Base-by-base conservation (phyloP, 306 rosid species). In the Medicago arabica region DNA sequence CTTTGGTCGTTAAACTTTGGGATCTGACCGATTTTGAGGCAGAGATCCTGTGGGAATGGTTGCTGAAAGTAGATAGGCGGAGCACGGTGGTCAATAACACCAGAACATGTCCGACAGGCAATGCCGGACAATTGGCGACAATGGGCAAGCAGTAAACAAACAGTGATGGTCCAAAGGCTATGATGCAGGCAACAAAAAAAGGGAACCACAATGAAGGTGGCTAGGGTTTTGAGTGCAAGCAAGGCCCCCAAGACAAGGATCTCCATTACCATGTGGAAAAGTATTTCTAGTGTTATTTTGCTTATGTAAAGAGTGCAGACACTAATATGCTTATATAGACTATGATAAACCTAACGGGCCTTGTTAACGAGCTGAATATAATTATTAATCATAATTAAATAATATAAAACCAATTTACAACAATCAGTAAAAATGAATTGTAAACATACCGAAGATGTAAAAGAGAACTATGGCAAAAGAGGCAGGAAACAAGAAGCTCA, bases 401-500 rank as follows among this genome's bases (percentile, higher is more conserved):
- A 28, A 61, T 61, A 15, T 61, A 61, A 61, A 5, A 7, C 18
- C 44, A 15, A 31, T 61, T 8, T 61, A 34, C 21, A 61, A 61
- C 11, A 61, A 31, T 61, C 70, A 78, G 34, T 55, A 21, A 41
- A 9, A 36, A 38, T 63, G 64, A 74, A 41, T 15, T 31, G 74
- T 17, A 76, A 74, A 72, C 93, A 38, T 87, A 95, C 98, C 97
- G 72, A 95, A 95, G 67, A 92, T 83, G 86, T 83, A 86, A 74
- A 95, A 89, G 72, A 92, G 96, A 71, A 87, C 40, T 63, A 95
- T 80, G 67, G 98, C 92, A 79, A 92, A 76, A 25, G 91, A 73
- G 74, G 97, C 86, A 6, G 98, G 97, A 81, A 92, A 89, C 71
- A 92, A 86, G 92, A 88, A 95, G 96, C 98, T 92, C 83, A 95